Percentiles rank a stretch among this genome's conserved stretches.
These are phyloP conservation scores for Rhytidiadelphus loreus DNA, from an alignment of 225 moss, liverwort and hornwort genomes.

Conservation along the genomic window DNA sequence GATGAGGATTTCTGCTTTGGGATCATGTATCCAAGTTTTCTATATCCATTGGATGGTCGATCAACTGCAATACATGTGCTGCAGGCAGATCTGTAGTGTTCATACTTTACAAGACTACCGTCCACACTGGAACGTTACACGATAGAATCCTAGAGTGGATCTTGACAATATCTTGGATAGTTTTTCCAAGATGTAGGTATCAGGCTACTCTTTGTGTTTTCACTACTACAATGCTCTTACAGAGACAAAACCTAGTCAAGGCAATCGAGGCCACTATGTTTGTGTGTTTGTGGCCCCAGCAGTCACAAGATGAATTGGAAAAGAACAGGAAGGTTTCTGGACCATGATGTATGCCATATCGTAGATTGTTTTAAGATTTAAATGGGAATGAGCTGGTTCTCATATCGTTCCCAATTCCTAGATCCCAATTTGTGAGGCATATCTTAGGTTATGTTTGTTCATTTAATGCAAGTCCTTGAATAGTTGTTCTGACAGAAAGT, in stretches of 20 bases:
- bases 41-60: slow-evolving; percentile 6
- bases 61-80: slow-evolving; percentile 10
- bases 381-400: not conserved
- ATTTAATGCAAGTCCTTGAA: not conserved
- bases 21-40: slow-evolving; percentile 8
- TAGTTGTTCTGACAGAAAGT: slow-evolving; percentile 10
- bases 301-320: slow-evolving; percentile 10
- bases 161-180: slow-evolving; percentile 5
- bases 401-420: not conserved
- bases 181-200: slow-evolving; percentile 7
- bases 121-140: slow-evolving; percentile 4
- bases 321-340: slow-evolving; percentile 2
- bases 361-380: not conserved
- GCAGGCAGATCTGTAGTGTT: slow-evolving; percentile 23
- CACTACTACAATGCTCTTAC: slow-evolving; percentile 1
- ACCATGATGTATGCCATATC: not conserved
- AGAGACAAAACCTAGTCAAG: slow-evolving; percentile 1
- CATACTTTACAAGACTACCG: slow-evolving; percentile 12
- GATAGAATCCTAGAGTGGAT: slow-evolving; percentile 18
- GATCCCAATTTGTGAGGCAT: not conserved
- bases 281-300: slow-evolving; percentile 11
- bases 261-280: slow-evolving; percentile 3
- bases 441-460: not conserved
- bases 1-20: slow-evolving; percentile 7
- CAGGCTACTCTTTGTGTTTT: not conserved